Base-by-base conservation (phyloP, 805 yeast species). In the Sungouiozyma intestinalis region DNA sequence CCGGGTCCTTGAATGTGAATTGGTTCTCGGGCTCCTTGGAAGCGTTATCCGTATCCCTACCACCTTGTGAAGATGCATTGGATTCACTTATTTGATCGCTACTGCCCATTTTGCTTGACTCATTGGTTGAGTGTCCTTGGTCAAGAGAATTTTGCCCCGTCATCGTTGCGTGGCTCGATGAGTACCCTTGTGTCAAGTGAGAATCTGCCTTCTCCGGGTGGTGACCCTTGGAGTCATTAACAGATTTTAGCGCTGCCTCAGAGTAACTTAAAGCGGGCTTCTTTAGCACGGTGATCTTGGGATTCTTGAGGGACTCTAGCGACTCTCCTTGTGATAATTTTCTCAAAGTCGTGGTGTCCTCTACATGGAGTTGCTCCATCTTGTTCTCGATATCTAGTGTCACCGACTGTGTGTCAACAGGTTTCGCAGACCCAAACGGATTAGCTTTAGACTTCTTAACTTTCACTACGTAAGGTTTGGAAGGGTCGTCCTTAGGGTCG, bases 341-440 rank as follows among this genome's bases (percentile, higher is more conserved):
- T 41, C 60, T 55, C 29, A 54, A 41, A 14, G 57, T 57, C 21
- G 45, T 64, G 1, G 77, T 73, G 40, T 68, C 66, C 45, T 72
- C 75, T 24, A 74, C 65, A 31, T 68, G 68, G 36, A 71, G 48
- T 27, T 59, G 56, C 13, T 62, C 54, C 43, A 74, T 57, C 42
- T 63, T 62, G 42, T 71, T 68, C 45, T 81, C 88, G 17, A 81
- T 63, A 52, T 82, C 90, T 37, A 69, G 63, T 49, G 75, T 77
- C 49, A 74, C 78, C 19, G 83, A 68, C 17, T 78, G 66, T 2
- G 82, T 76, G 58, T 85, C 95, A 4, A 85, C 90, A 1, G 95
- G 95, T 62, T 77, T 83, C 1, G 95, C 95, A 3, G 73, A 66
- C 0, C 95, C 95, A 65, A 86, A 85, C 4, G 94, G 92, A 55